Base-by-base conservation (phyloP, 2,329 filamentous ascomycete genomes). In the Podosphaera fusca region DNA sequence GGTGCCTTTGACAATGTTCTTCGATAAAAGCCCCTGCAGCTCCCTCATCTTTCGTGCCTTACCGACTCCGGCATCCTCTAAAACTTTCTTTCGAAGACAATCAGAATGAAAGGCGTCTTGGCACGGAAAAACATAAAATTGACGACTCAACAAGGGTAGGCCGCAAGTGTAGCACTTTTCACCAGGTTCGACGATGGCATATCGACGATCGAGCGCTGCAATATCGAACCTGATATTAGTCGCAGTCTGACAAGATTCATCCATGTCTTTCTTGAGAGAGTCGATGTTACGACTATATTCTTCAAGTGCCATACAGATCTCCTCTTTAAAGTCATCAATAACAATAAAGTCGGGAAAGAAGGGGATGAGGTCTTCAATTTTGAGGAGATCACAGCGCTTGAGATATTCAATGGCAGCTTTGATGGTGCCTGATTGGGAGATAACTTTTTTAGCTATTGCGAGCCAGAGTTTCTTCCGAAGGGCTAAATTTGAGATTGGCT, bases 321-420 rank as follows among this genome's bases (percentile, higher is more conserved):
- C 92, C 61, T 96, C 89, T 67, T 96, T 95, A 76, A 98, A 98
- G 69, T 96, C 92, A 67, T 98, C 92, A 60, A 98, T 96, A 55
- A 96, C 85, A 31, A 96, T 88, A 67, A 98, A 98, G 68, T 98
- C 92, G 0, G 92, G 92, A 71, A 98, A 98, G 73, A 98, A 95
- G 0, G 92, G 92, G 46, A 98, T 96, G 35, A 98, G 72, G 65
- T 98, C 92, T 71, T 98, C 92, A 61, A 98, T 98, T 61, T 85
- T 84, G 54, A 98, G 78, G 10, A 96, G 75, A 59, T 95, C 88
- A 68, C 90, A 95, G 8, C 87, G 82, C 63, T 87, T 87, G 10
- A 96, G 76, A 66, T 98, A 95, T 60, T 94, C 87, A 62, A 98
- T 94, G 1, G 92, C 92, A 36, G 84, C 78, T 70, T 87, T 95